Base-by-base conservation (phyloP, 2,329 filamentous ascomycete species). In the Cladosporium phlei region DNA sequence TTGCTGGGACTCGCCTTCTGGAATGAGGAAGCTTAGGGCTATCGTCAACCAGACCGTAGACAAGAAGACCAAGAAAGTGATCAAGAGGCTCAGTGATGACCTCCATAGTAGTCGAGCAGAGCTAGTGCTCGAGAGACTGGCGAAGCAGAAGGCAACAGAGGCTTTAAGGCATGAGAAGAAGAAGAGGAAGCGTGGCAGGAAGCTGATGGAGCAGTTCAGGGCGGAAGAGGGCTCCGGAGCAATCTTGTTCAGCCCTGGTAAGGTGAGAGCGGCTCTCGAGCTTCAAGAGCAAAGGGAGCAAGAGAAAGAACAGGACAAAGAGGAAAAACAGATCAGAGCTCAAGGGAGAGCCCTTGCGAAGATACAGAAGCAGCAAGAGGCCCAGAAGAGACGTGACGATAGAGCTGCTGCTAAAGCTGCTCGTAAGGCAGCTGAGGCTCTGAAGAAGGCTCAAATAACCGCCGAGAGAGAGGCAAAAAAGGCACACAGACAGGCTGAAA, bases 61-160 rank as follows among this genome's bases (percentile, higher is more conserved):
- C 19, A 24, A 7, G 35, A 27, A 38, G 20, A 38, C 20, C 2
- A 38, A 27, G 14, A 14, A 38, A 8, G 8, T 38, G 19, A 27
- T 38, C 35, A 27, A 38, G 20, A 38, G 24, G 35, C 20, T 38
- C 21, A 38, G 24, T 25, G 35, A 27, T 8, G 35, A 25, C 35
- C 34, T 38, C n/a, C 21, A 24, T 5, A 38, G 5, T 4, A 30
- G 27, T 3, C 6, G 16, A 3, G 24, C 38, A 12, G 27, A 29
- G 24, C 12, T 24, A 33, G 9, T 10, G 4, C 22, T 19, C 16
- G 14, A 30, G 38, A 30, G n/a, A 30, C 2, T 30, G 3, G 28
- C 8, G 6, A 43, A 25, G 6, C 17, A 30, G 25, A 5, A 24
- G 27, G 14, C 17, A 33, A 44, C 22, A 2, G 39, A 44, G 11